These are phyloP conservation scores for Elongisporangium undulatum DNA, from an alignment of 352 stramenopile species.

Conservation along the genomic window DNA sequence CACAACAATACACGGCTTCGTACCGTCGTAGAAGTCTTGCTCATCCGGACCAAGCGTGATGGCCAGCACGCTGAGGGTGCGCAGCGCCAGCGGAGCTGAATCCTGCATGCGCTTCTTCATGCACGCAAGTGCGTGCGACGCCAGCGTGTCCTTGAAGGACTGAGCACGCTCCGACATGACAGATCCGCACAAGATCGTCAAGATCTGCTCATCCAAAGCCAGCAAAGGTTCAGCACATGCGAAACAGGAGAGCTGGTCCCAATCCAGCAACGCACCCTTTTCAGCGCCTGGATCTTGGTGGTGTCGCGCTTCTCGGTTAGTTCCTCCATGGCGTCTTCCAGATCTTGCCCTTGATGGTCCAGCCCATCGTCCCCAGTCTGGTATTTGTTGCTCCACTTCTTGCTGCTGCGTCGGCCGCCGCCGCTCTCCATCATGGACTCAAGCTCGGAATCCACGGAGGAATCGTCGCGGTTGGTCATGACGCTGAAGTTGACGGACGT, in stretches of 20 bases:
- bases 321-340: conserved; percentile 49
- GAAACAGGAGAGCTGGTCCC: neutral
- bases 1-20: neutral
- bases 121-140: conserved; percentile 32
- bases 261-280: conserved; percentile 19
- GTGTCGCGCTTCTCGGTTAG: conserved; percentile 62
- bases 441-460: conserved; percentile 56
- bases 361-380: conserved; percentile 12
- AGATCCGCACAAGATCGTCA: conserved; percentile 27
- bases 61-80: conserved; percentile 39
- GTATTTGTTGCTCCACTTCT: conserved; percentile 33
- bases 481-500: conserved; percentile 24
- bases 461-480: conserved; percentile 26
- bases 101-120: conserved; percentile 59
- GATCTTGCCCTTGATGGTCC: conserved; percentile 25
- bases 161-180: conserved; percentile 41
- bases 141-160: conserved; percentile 30
- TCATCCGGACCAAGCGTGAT: conserved; percentile 55
- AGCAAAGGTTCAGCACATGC: neutral
- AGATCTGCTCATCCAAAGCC: conserved; percentile 17
- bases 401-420: conserved; percentile 14
- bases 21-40: conserved; percentile 40
- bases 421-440: conserved; percentile 44
- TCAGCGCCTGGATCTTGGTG: conserved; percentile 48
- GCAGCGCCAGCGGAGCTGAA: conserved; percentile 40